phyloP scores from a whole-genome alignment of 306 rosid species.

The Ammopiptanthus mongolicus region DNA sequence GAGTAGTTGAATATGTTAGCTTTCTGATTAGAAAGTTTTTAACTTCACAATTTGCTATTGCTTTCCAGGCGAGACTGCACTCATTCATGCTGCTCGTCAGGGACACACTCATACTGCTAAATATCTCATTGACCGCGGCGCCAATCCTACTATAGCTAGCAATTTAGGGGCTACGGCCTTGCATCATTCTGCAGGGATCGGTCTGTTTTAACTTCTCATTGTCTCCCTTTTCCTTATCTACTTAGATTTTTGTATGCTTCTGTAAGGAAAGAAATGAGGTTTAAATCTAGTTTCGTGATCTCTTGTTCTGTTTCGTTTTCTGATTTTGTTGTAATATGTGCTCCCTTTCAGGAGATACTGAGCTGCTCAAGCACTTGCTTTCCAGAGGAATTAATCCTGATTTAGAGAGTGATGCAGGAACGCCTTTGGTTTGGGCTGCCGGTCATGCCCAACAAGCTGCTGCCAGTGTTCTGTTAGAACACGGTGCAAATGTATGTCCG shows the following conservation, averaged over 20 bases:
- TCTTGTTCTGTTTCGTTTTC: not conserved
- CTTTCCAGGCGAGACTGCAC: constrained; percentile 67
- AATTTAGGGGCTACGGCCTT: constrained; percentile 81
- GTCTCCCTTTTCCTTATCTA: not conserved
- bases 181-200: constrained; percentile 90
- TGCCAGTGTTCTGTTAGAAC: constrained; percentile 61
- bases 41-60: not conserved
- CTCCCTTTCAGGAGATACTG: constrained; percentile 61
- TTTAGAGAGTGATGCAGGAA: constrained; percentile 80
- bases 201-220: constrained; percentile 22
- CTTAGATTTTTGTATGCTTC: not conserved
- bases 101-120: constrained; percentile 75
- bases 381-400: constrained; percentile 66
- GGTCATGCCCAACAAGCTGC: constrained; percentile 85
- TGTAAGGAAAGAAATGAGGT: not conserved
- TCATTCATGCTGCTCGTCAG: constrained; percentile 88
- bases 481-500: constrained; percentile 66
- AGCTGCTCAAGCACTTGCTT: constrained; percentile 64
- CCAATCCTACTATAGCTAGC: constrained; percentile 61
- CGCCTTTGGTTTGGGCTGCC: constrained; percentile 96
- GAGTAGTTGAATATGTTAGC: not conserved
- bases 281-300: not conserved
- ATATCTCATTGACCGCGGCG: constrained; percentile 62
- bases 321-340: constrained; percentile 8
- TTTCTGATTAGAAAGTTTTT: not conserved